These are phyloP conservation scores for Mrakia gelida DNA, from an alignment of 768 basidiomycete species.

Conservation along the genomic window DNA sequence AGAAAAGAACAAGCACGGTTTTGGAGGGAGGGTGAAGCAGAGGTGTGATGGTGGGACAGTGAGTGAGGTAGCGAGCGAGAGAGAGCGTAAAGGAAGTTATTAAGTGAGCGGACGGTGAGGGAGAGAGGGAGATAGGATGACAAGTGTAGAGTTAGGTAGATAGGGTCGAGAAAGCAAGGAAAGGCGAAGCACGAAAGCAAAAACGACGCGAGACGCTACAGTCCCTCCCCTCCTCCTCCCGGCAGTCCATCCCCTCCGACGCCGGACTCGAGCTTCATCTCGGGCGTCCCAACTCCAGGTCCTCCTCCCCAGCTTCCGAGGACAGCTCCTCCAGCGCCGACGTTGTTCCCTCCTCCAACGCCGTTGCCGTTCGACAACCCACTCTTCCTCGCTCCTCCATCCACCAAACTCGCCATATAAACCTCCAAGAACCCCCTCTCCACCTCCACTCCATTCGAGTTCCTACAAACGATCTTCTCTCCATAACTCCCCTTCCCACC, in stretches of 20 bases:
- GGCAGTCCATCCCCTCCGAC: neutral
- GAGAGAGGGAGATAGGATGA: neutral
- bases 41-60: no score
- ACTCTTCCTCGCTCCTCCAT: neutral
- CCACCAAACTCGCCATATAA: neutral
- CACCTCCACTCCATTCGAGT: conserved; percentile 29
- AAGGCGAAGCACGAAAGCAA: neutral
- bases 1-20: no score
- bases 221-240: neutral
- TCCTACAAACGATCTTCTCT: conserved; percentile 25
- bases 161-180: neutral
- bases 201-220: neutral
- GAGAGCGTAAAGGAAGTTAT: no score
- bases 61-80: no score
- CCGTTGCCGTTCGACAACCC: no score
- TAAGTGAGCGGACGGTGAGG: no score
- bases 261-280: neutral
- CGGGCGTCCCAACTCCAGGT: neutral
- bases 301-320: conserved; percentile 2
- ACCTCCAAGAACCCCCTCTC: neutral
- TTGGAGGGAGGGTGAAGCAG: no score
- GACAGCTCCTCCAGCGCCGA: neutral
- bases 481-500: neutral
- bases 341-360: neutral
- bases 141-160: neutral